These are phyloP conservation scores for Gracilariopsis chorda DNA, from an alignment of 23 red algal genomes.

Conservation along the genomic window DNA sequence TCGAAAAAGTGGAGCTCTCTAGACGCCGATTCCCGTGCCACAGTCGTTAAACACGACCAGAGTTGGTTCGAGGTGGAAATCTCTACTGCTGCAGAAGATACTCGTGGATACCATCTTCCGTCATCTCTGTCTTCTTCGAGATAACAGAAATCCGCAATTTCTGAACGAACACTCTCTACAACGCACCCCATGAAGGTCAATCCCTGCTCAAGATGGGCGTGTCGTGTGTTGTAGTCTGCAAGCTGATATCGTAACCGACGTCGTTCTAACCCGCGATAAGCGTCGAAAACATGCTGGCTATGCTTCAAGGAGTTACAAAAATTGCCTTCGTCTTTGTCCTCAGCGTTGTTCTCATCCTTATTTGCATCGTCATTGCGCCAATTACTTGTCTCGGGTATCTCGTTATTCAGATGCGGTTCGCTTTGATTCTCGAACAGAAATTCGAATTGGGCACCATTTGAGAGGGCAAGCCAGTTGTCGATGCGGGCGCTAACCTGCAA, in stretches of 20 bases:
- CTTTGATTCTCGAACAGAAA: not conserved
- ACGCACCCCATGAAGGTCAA: slow-evolving; percentile 62
- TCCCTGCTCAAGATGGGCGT: slow-evolving; percentile 13
- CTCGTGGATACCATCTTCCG: not conserved
- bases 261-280: slow-evolving; percentile 8
- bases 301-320: not conserved
- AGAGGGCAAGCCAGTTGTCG: slow-evolving; percentile 52
- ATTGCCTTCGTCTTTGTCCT: not conserved
- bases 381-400: not conserved
- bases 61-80: slow-evolving; percentile 27
- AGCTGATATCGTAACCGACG: slow-evolving; percentile 42
- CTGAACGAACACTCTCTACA: slow-evolving; percentile 30
- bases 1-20: not conserved
- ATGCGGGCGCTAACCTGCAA: slow-evolving; percentile 56
- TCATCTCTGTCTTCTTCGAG: not conserved
- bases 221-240: slow-evolving; percentile 13
- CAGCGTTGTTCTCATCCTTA: not conserved
- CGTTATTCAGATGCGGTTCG: not conserved
- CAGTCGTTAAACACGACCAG: not conserved
- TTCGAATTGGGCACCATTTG: slow-evolving; percentile 10
- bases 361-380: not conserved
- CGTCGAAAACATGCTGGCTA: slow-evolving; percentile 17
- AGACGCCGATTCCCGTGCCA: not conserved
- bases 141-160: slow-evolving; percentile 39
- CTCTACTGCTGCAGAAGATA: not conserved